A percentile compares a stretch with the other conserved stretches of the same genome.
phyloP scores from a whole-genome alignment of 2,329 filamentous ascomycete species.

The Xylariaceae sp. region DNA sequence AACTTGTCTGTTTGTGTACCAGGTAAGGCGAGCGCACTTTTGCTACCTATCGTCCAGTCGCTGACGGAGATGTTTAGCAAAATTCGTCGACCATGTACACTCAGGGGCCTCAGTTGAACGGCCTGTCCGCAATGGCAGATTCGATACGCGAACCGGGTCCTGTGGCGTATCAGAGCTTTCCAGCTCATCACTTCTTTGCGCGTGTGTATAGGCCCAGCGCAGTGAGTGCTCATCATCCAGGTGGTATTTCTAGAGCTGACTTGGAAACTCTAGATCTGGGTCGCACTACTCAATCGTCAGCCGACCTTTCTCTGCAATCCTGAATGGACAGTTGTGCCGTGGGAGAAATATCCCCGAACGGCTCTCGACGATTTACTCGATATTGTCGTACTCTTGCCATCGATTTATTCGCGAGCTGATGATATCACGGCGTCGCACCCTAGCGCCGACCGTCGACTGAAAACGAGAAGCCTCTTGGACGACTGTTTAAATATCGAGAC shows the following conservation, averaged over 20 bases:
- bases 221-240: conserved; percentile 35
- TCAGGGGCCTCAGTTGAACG: conserved; percentile 36
- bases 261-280: conserved; percentile 24
- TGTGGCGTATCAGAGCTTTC: conserved; percentile 44
- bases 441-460: conserved; percentile 38
- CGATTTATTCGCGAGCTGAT: conserved; percentile 43
- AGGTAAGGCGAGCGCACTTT: conserved; percentile 36
- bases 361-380: conserved; percentile 50
- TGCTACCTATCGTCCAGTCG: background rate
- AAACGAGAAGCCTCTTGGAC: conserved; percentile 45
- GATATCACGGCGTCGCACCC: conserved; percentile 36
- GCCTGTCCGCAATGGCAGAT: conserved; percentile 33
- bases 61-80: conserved; percentile 35
- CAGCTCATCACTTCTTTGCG: conserved; percentile 53
- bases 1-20: conserved; percentile 49
- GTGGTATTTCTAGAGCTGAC: conserved; percentile 12
- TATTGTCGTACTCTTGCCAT: conserved; percentile 43
- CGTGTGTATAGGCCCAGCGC: conserved; percentile 49
- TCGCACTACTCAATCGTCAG: conserved; percentile 46
- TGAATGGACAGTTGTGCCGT: conserved; percentile 50
- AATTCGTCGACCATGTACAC: conserved; percentile 37
- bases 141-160: conserved; percentile 41
- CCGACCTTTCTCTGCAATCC: conserved; percentile 46
- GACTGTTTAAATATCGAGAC: conserved; percentile 45
- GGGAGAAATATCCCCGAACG: conserved; percentile 47